These are phyloP conservation scores for Arthrobotrys megalospora DNA, from an alignment of 2,329 filamentous ascomycete species.

Conservation along the genomic window DNA sequence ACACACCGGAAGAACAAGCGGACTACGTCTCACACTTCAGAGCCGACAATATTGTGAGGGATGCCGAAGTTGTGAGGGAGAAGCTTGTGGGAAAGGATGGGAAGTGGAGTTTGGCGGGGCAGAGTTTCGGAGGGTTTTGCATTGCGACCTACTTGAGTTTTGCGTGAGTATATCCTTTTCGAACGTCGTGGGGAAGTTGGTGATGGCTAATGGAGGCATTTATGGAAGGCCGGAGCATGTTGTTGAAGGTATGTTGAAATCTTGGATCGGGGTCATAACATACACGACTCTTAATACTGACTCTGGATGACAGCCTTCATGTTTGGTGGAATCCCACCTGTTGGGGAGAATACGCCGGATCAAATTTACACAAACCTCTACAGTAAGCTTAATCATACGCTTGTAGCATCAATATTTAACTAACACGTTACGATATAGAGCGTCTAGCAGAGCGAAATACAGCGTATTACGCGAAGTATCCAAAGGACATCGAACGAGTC, in stretches of 20 bases:
- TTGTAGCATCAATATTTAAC: not conserved
- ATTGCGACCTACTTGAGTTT: conserved; percentile 86
- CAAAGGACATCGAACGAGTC: conserved; percentile 81
- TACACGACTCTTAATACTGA: not conserved
- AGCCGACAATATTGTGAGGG: conserved; percentile 87
- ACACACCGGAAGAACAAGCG: conserved; percentile 77
- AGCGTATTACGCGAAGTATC: conserved; percentile 87
- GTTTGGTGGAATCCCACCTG: conserved; percentile 81
- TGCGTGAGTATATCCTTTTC: conserved; percentile 69
- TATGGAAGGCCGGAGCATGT: conserved; percentile 34
- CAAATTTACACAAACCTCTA: conserved; percentile 76
- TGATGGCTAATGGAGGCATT: conserved; percentile 5
- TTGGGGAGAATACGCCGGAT: conserved; percentile 77
- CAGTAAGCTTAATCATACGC: conserved; percentile 11
- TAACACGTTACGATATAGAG: not conserved
- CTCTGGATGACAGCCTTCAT: conserved; percentile 37
- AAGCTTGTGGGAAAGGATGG: conserved; percentile 76
- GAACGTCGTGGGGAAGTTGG: not conserved
- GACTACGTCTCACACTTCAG: conserved; percentile 87
- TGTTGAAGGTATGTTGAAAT: conserved; percentile 34
- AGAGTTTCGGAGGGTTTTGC: conserved; percentile 93
- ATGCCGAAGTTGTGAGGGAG: conserved; percentile 87
- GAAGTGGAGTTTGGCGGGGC: conserved; percentile 89
- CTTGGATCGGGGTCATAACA: not conserved
- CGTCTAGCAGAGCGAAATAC: conserved; percentile 73